A percentile compares a stretch with the other conserved stretches of the same genome.
phyloP scores from a whole-genome alignment of 2,329 filamentous ascomycete species.

The Conoideocrella luteorostrata region DNA sequence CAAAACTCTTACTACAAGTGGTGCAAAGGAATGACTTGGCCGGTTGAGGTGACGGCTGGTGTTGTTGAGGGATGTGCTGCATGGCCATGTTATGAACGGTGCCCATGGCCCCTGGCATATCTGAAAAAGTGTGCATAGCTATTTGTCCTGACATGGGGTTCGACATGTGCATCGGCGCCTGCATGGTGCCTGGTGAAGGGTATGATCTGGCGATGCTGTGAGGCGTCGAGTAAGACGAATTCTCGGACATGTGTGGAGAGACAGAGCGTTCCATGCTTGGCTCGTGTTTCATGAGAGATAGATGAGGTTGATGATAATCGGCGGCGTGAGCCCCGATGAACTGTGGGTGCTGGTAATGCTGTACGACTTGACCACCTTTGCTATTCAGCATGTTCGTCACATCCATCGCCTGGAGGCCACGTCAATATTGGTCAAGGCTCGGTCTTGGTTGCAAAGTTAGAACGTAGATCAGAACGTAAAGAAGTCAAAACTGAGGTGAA shows the following conservation, averaged over 20 bases:
- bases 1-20: constrained; percentile 87
- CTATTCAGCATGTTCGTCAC: constrained; percentile 48
- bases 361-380: constrained; percentile 30
- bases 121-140: constrained; percentile 34
- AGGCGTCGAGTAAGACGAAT: constrained; percentile 48
- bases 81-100: constrained; percentile 31
- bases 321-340: constrained; percentile 24
- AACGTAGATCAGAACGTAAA: neutral
- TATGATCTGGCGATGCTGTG: constrained; percentile 44
- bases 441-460: constrained; percentile 16
- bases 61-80: constrained; percentile 30
- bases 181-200: constrained; percentile 48
- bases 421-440: constrained; percentile 36
- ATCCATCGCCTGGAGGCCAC: constrained; percentile 44
- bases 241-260: constrained; percentile 54
- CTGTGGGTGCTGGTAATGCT: constrained; percentile 20
- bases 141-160: constrained; percentile 36
- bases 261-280: constrained; percentile 45
- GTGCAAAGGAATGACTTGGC: constrained; percentile 78
- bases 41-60: constrained; percentile 29
- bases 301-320: constrained; percentile 25
- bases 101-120: constrained; percentile 26
- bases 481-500: neutral
- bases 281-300: constrained; percentile 28
- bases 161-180: constrained; percentile 40